Base-by-base conservation (phyloP, 169 alveolate genomes). In the Perkinsus marinus region DNA sequence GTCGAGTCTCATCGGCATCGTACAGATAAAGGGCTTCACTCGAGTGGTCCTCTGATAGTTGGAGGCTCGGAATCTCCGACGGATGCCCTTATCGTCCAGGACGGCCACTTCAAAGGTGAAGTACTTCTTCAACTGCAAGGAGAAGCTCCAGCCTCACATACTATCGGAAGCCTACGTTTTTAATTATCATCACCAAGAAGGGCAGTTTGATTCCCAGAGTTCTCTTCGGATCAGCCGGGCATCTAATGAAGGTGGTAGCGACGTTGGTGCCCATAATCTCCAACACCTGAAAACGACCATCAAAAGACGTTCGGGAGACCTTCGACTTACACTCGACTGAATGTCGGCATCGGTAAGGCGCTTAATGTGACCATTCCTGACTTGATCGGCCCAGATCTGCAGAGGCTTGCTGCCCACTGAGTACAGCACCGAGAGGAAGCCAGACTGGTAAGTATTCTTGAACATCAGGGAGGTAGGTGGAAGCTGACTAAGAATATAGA, bases 1-100 rank as follows among this genome's bases (percentile, higher is more conserved):
- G 92, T 98, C 99, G 91, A 98, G 95, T 93, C 98, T 97, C 98
- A 98, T 97, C 68, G 99, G 99, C 99, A 98, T 98, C 68, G 99
- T 98, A 92, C 99, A 98, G 92, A 98, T 97, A 94, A 98, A 98
- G 37, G 99, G 99, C 95, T 97, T 97, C 57, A 98, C 99, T 93
- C 98, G 95, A n/a, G 98, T 97, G 41, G 98, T 97, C 39, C 97
- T 96, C 96, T 98, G 98, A 90, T 97, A 98, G 95, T 98, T 98
- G 34, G 99, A 97, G 26, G 99, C 99, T 93, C 99, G 95, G 95
- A 98, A 98, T 79, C 99, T 96, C 92, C 99, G 95, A 47, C 99
- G 97, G 38, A 98, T 98, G 91, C 97, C 97, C 96, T 97, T 98
- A 94, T 98, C 99, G 94, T 98, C 99, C 93, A 98, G 94, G 39